A percentile compares a stretch with the other conserved stretches of the same genome.
Evolutionary conservation across 2,329 filamentous ascomycete genomes (phyloP).

Genomic region (Exophiala aquamarina): DNA sequence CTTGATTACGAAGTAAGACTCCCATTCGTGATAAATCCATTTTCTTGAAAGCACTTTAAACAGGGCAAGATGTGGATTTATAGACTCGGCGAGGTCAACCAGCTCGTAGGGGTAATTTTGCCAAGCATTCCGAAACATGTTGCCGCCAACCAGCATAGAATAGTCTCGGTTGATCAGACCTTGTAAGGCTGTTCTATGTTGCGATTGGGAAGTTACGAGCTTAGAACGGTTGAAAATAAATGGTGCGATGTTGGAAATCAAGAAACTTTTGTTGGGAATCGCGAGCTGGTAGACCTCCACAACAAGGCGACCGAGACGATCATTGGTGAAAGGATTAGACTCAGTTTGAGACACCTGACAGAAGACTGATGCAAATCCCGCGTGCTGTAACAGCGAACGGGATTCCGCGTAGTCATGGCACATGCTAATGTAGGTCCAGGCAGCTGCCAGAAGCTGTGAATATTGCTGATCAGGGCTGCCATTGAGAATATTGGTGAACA

Average conservation of each 20-base stretch:
- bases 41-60: conserved; percentile 2
- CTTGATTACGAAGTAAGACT: not conserved
- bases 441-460: not conserved
- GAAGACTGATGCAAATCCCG: not conserved
- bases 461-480: no score
- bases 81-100: conserved; percentile 2
- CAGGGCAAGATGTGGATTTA: conserved; percentile 1
- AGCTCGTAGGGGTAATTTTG: conserved; percentile 1
- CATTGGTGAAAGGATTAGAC: not conserved
- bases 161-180: not conserved
- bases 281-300: not conserved
- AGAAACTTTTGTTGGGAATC: not conserved
- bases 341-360: not conserved
- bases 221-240: not conserved
- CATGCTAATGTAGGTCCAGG: conserved; percentile 1
- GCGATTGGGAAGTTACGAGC: not conserved
- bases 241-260: not conserved
- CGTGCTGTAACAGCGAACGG: not conserved
- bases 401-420: not conserved
- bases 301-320: conserved; percentile 1
- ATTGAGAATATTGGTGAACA: not conserved
- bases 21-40: conserved; percentile 1
- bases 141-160: not conserved
- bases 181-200: not conserved
- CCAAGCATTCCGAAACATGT: not conserved